Conservation (phyloP, 768 basidiomycete species). For the Lactarius trivialis region DNA sequence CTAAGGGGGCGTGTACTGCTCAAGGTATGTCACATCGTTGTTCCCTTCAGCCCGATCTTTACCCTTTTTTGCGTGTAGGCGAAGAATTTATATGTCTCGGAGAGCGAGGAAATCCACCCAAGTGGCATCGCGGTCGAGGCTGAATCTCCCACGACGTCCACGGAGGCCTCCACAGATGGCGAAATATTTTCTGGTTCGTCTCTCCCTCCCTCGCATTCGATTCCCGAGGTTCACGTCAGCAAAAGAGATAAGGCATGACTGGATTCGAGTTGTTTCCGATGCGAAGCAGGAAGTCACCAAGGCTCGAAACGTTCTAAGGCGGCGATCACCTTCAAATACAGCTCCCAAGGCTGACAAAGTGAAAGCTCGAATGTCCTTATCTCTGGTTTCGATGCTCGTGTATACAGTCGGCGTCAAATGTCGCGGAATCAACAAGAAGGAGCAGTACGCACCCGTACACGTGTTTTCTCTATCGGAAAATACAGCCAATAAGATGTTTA, state of each 20-base stretch:
- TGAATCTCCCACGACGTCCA: constrained; percentile 40
- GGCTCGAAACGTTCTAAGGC: constrained; percentile 35
- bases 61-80: constrained; percentile 38
- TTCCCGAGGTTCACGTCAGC: constrained; percentile 12
- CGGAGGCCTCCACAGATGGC: constrained; percentile 30
- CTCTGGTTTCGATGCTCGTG: constrained; percentile 69
- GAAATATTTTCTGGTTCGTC: constrained; percentile 23
- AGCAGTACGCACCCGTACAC: constrained; percentile 79
- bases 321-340: constrained; percentile 17
- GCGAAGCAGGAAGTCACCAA: constrained; percentile 37
- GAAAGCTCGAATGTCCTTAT: constrained; percentile 67
- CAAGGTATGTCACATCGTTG: constrained; percentile 48
- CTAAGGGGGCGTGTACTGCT: constrained; percentile 74
- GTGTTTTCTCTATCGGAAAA: constrained; percentile 91
- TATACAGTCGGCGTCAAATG: constrained; percentile 97
- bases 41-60: neutral
- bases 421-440: constrained; percentile 81
- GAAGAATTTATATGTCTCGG: constrained; percentile 64
- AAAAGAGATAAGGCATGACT: constrained; percentile 6
- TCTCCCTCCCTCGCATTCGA: neutral
- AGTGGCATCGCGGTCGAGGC: constrained; percentile 33
- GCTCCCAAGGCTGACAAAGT: constrained; percentile 21
- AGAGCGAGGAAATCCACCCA: constrained; percentile 31
- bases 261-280: constrained; percentile 30
- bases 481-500: constrained; percentile 68